Percentiles rank a stretch among this genome's conserved stretches.
Conservation (phyloP, 1,139 yeast genomes). For the Debaryomyces sp. region DNA sequence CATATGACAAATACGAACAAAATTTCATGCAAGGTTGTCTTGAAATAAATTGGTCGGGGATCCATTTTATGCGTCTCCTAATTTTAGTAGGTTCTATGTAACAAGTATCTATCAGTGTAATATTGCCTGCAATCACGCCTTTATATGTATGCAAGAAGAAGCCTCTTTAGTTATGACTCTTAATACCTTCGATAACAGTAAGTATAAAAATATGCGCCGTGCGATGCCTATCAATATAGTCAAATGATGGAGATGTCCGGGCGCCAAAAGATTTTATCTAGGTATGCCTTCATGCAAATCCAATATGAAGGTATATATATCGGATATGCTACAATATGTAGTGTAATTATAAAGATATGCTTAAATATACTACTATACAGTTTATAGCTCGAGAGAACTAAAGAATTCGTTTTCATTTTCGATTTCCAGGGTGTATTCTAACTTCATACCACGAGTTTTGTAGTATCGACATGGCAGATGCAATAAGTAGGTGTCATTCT, state of each 20-base stretch:
- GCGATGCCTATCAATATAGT: not conserved
- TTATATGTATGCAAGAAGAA: not conserved
- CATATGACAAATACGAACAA: constrained; percentile 33
- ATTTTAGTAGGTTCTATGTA: not conserved
- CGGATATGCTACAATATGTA: not conserved
- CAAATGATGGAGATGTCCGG: not conserved
- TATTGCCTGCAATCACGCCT: not conserved
- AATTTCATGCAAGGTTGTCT: constrained; percentile 29
- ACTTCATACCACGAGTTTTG: not conserved
- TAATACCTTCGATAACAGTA: not conserved
- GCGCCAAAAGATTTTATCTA: not conserved
- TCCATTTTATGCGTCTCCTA: constrained; percentile 6
- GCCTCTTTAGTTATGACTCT: not conserved
- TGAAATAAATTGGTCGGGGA: constrained; percentile 16
- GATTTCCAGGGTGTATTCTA: not conserved
- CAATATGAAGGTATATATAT: too few relatives aligned
- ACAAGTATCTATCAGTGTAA: not conserved
- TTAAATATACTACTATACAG: not conserved
- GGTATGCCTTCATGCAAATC: not conserved
- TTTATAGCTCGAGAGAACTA: not conserved
- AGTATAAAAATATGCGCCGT: not conserved
- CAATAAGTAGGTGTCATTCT: not conserved
- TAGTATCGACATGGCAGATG: not conserved
- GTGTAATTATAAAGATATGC: not conserved
- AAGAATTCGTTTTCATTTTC: not conserved